Evolutionary conservation across 495 filamentous ascomycete species (phyloP).

Genomic region (Penicillium goetzii): DNA sequence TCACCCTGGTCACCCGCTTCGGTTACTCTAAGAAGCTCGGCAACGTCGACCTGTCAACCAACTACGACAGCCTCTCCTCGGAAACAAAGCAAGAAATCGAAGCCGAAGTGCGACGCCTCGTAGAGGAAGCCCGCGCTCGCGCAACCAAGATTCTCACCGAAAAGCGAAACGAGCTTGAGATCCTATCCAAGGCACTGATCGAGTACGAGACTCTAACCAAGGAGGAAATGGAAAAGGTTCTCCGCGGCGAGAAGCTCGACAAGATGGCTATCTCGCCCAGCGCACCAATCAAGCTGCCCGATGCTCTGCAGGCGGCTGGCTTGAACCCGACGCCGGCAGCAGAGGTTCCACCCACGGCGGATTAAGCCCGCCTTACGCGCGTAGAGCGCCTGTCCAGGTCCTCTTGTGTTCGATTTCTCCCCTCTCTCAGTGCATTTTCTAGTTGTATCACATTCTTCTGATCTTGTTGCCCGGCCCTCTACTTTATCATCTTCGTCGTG

Average conservation of each 20-base stretch:
- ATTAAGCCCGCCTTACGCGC: constrained; percentile 22
- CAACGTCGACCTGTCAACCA: constrained; percentile 80
- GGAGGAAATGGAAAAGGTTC: constrained; percentile 86
- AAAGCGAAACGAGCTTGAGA: constrained; percentile 80
- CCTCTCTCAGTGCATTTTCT: constrained; percentile 8
- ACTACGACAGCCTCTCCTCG: constrained; percentile 78
- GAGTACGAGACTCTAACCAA: constrained; percentile 91
- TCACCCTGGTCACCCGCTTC: constrained; percentile 79
- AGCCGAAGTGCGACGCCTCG: constrained; percentile 76
- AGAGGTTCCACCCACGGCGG: constrained; percentile 27
- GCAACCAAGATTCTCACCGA: constrained; percentile 70
- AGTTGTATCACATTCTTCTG: background rate
- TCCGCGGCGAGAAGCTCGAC: constrained; percentile 82
- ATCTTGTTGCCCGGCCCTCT: constrained; percentile 13
- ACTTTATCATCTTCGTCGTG: constrained; percentile 22
- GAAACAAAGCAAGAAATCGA: constrained; percentile 87
- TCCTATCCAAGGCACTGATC: constrained; percentile 83
- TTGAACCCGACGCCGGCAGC: constrained; percentile 30
- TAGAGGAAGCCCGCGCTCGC: constrained; percentile 80
- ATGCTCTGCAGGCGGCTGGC: constrained; percentile 40
- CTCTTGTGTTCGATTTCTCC: constrained; percentile 14
- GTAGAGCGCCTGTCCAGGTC: background rate
- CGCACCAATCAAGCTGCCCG: constrained; percentile 60
- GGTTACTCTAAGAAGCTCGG: constrained; percentile 91
- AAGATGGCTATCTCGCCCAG: constrained; percentile 50